phyloP scores from a whole-genome alignment of 768 basidiomycete genomes.

The Pleurotus citrinopileatus region DNA sequence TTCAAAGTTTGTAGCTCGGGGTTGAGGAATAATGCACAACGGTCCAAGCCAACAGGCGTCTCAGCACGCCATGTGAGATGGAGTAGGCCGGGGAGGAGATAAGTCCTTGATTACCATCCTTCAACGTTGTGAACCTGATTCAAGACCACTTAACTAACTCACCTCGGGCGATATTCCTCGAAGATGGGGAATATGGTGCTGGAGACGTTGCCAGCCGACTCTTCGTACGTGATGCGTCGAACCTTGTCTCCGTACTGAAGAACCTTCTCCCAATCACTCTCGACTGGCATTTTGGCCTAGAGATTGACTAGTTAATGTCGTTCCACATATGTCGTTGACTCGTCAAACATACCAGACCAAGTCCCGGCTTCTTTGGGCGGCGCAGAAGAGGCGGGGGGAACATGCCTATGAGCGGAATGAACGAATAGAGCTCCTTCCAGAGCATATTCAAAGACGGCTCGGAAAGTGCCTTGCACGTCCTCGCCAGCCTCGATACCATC shows the following conservation, averaged over 20 bases:
- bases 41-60: slow-evolving; percentile 61
- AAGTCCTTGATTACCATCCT: slow-evolving; percentile 25
- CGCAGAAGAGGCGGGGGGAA: slow-evolving; percentile 69
- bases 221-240: slow-evolving; percentile 66
- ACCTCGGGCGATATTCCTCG: slow-evolving; percentile 56
- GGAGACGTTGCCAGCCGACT: slow-evolving; percentile 60
- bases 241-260: slow-evolving; percentile 68
- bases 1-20: slow-evolving; percentile 59
- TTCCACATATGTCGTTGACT: background rate
- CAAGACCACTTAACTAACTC: background rate
- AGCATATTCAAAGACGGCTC: slow-evolving; percentile 70
- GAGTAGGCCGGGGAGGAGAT: slow-evolving; percentile 67
- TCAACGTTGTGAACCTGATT: background rate
- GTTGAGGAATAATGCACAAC: slow-evolving; percentile 61
- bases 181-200: slow-evolving; percentile 66
- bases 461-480: slow-evolving; percentile 72
- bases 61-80: slow-evolving; percentile 74
- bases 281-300: slow-evolving; percentile 58
- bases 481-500: slow-evolving; percentile 64
- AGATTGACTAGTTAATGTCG: slow-evolving; percentile 6
- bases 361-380: slow-evolving; percentile 67
- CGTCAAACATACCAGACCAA: slow-evolving; percentile 62
- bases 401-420: slow-evolving; percentile 67
- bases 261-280: slow-evolving; percentile 67
- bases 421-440: slow-evolving; percentile 77